phyloP scores from a whole-genome alignment of 2,329 filamentous ascomycete species.

The Ceratocystis colombiana region DNA sequence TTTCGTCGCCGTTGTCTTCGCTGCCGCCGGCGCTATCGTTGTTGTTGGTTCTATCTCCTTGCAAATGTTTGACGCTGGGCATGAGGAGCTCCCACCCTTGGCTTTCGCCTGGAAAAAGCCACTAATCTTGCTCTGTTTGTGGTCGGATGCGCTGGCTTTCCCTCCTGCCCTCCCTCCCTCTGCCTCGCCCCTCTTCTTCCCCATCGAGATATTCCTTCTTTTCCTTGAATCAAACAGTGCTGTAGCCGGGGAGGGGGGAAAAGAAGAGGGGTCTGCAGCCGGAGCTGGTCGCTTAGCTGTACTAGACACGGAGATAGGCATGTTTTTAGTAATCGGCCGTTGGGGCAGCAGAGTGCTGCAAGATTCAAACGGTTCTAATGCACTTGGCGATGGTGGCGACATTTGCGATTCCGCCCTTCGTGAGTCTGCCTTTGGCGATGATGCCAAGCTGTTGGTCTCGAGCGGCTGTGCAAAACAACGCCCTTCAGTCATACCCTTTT shows the following conservation, averaged over 20 bases:
- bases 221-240: constrained; percentile 22
- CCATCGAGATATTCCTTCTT: constrained; percentile 27
- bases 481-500: too few species aligned
- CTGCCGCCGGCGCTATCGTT: background rate
- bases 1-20: too few species aligned
- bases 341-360: background rate
- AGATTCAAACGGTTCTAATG: background rate
- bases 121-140: constrained; percentile 51
- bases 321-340: background rate
- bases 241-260: constrained; percentile 32
- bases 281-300: constrained; percentile 18
- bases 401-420: background rate
- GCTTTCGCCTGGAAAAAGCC: constrained; percentile 67
- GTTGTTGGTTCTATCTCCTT: background rate
- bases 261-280: too few species aligned
- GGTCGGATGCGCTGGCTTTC: constrained; percentile 12
- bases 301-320: background rate
- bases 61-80: too few species aligned
- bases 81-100: background rate
- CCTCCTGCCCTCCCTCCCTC: background rate
- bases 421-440: too few species aligned
- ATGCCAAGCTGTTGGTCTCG: background rate
- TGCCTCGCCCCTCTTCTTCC: constrained; percentile 27
- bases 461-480: too few species aligned
- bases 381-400: background rate